These are phyloP conservation scores for Populus hybrid DNA, from an alignment of 441 rosid genomes.

Conservation along the genomic window DNA sequence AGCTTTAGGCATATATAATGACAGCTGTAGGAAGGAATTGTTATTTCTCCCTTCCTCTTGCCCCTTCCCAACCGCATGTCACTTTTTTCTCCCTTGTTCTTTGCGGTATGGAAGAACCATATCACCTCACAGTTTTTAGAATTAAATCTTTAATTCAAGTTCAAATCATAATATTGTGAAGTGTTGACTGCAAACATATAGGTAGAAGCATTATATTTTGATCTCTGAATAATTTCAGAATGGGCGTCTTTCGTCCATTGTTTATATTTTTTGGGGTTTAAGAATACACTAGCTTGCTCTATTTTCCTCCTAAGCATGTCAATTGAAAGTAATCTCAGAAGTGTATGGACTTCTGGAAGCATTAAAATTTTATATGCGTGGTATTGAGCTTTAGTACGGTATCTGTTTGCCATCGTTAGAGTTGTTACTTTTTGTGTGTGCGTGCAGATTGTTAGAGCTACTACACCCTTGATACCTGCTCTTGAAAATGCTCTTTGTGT, in stretches of 20 bases:
- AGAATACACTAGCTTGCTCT: neutral
- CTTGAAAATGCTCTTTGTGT: conserved; percentile 10
- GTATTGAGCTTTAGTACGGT: neutral
- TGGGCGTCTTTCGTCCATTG: neutral
- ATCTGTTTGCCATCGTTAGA: conserved; percentile 1
- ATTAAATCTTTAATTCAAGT: neutral
- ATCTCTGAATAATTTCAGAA: neutral
- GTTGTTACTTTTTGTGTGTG: neutral
- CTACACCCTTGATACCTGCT: neutral
- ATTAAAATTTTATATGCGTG: neutral
- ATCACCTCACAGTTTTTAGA: neutral
- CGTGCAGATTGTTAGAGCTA: neutral
- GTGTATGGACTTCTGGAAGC: conserved; percentile 1
- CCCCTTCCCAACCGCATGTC: neutral
- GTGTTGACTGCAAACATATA: neutral
- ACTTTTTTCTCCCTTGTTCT: neutral
- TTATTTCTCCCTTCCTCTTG: neutral
- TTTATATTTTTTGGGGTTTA: neutral
- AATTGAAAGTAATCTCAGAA: neutral
- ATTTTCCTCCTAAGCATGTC: neutral
- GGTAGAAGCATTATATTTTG: neutral
- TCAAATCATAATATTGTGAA: neutral
- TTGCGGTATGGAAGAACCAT: neutral
- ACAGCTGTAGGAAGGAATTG: neutral
- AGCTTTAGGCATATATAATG: neutral